A percentile compares a stretch with the other conserved stretches of the same genome.
phyloP scores from a whole-genome alignment of 2,329 filamentous ascomycete genomes.

The Pseudocercospora cruenta region DNA sequence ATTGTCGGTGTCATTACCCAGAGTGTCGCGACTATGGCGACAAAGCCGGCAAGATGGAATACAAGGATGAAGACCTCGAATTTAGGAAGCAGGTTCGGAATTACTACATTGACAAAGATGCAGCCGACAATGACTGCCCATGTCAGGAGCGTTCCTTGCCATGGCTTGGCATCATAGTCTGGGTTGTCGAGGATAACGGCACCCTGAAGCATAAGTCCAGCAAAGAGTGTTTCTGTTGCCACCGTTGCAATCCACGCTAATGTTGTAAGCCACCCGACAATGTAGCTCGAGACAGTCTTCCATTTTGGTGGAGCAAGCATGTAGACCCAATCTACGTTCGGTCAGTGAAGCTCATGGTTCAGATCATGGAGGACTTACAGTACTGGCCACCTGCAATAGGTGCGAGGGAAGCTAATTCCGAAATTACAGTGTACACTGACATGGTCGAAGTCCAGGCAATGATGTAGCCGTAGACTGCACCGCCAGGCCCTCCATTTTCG shows the following conservation, averaged over 20 bases:
- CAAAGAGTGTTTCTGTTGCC: constrained; percentile 47
- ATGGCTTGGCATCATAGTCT: constrained; percentile 40
- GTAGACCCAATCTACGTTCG: constrained; percentile 53
- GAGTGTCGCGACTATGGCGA: constrained; percentile 56
- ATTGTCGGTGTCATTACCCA: constrained; percentile 35
- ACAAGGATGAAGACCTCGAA: constrained; percentile 50
- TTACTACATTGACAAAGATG: constrained; percentile 53
- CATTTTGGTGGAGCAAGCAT: constrained; percentile 48
- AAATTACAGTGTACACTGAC: constrained; percentile 52
- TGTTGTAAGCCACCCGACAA: constrained; percentile 49
- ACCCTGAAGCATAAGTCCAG: constrained; percentile 48
- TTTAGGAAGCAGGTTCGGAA: constrained; percentile 45
- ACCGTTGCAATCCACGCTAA: constrained; percentile 50
- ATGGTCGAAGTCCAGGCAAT: constrained; percentile 56
- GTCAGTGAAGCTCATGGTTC: background rate
- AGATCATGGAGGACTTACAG: background rate
- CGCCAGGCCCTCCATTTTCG: constrained; percentile 52
- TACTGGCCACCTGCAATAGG: constrained; percentile 53
- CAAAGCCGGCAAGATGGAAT: constrained; percentile 58
- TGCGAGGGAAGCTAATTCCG: constrained; percentile 53
- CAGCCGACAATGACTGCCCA: constrained; percentile 45
- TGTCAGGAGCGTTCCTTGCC: constrained; percentile 47
- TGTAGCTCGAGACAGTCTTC: constrained; percentile 49
- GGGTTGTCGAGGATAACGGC: constrained; percentile 44
- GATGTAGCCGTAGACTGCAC: constrained; percentile 57